Evolutionary conservation across 2,329 filamentous ascomycete genomes (phyloP).

Genomic region (Stemphylium beticola): DNA sequence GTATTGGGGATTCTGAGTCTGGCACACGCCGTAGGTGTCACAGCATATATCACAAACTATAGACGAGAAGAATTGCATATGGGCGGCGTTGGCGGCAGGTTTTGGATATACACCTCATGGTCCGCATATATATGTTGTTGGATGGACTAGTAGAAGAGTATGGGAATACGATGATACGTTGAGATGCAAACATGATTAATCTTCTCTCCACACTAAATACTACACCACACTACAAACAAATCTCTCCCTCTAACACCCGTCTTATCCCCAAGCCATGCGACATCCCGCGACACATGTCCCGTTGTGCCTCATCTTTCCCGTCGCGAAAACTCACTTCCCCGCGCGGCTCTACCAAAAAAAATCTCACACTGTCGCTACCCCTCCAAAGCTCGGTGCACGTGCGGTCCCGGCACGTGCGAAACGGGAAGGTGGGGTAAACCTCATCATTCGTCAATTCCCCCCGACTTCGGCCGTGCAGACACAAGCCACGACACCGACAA

Average conservation of each 20-base stretch:
- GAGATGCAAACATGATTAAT: neutral
- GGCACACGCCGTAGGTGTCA: neutral
- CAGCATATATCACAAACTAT: conserved; percentile 11
- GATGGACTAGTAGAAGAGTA: neutral
- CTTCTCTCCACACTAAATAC: neutral
- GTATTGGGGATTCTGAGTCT: neutral
- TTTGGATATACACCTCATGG: conserved; percentile 4
- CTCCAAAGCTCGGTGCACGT: conserved; percentile 6
- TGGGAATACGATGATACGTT: neutral
- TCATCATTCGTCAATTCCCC: neutral
- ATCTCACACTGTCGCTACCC: conserved; percentile 12
- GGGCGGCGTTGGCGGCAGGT: conserved; percentile 25
- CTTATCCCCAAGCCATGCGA: no score
- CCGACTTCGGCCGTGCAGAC: neutral
- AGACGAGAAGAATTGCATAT: conserved; percentile 28
- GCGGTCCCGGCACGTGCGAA: neutral
- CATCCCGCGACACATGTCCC: neutral
- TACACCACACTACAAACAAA: neutral
- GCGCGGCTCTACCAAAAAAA: neutral
- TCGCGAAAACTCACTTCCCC: conserved; percentile 4
- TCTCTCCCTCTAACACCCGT: neutral
- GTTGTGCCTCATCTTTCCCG: neutral
- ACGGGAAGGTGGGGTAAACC: conserved; percentile 1
- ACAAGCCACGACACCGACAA: no score
- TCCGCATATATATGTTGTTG: neutral